Evolutionary conservation across 2,329 filamentous ascomycete genomes (phyloP), one percentile per base, ranked within the genome.

Genomic region (Colletotrichum graminicola): DNA sequence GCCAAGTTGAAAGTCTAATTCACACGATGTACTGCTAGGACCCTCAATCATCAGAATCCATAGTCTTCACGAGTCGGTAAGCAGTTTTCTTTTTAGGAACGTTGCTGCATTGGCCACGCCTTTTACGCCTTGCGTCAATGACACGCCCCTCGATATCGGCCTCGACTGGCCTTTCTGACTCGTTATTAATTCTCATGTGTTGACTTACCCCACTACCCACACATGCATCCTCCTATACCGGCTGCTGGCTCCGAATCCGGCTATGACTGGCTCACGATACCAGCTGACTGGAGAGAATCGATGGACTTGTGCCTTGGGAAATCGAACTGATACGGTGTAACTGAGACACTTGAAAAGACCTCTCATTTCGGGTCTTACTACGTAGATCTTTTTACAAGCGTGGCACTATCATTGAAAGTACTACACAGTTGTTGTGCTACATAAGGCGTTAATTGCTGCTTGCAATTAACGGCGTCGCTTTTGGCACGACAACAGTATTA

Each of bases 111-210:
- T 51, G 23, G 23, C 12, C 18, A 12, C 67, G 56, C 67, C 67
- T 45, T 52, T 51, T 45, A 14, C 57, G 55, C 55, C 54, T 66
- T 56, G 6, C 11, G n/a, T 36, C 34, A 11, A 36, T 32, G 55
- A 57, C 66, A 68, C 11, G 26, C 41, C 29, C 45, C 32, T 36
- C 52, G 43, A 56, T 47, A n/a, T 4, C 57, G 11, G 23, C 21
- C 41, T 32, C 29, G 16, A n/a, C 36, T 51, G 14, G 45, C 26
- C 32, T 23, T 23, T 36, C 34, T 39, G 21, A 62, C 45, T 34
- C 55, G 36, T 41, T 23, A 11, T 41, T 23, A 11, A 26, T 43
- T 41, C 39, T 6, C 41, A 45, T 45, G n/a, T 23, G n/a, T 26
- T 36, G 29, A n/a, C 5, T n/a, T n/a, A 1, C 23, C 23, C 34